phyloP scores from a whole-genome alignment of 176 grass and related monocot genomes.

The Oryza longistaminata region DNA sequence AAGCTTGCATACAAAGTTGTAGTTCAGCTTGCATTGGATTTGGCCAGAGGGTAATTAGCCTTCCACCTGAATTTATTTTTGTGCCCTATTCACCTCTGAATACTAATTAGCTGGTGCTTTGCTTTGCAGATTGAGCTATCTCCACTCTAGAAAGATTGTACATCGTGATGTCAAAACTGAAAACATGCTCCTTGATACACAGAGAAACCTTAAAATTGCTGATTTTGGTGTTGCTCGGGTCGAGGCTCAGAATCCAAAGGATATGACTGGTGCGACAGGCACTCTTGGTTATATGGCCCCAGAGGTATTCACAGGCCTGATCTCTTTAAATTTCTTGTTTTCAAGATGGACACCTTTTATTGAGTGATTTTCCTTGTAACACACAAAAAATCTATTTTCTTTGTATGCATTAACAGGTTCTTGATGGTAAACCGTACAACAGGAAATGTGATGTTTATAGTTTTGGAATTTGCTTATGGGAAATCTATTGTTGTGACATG shows the following conservation, averaged over 20 bases:
- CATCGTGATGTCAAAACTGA: constrained; percentile 84
- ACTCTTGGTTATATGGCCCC: constrained; percentile 95
- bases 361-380: not conserved
- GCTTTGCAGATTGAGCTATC: constrained; percentile 57
- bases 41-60: constrained; percentile 81
- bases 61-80: not conserved
- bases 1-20: constrained; percentile 87
- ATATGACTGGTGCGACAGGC: constrained; percentile 89
- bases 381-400: not conserved
- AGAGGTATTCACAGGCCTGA: constrained; percentile 46
- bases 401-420: constrained; percentile 44
- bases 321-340: not conserved
- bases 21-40: constrained; percentile 84
- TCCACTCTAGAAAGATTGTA: constrained; percentile 70
- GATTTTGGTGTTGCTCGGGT: constrained; percentile 91
- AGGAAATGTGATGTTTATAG: constrained; percentile 83
- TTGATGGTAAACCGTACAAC: constrained; percentile 74
- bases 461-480: constrained; percentile 80
- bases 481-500: constrained; percentile 91
- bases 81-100: not conserved
- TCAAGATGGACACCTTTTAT: not conserved
- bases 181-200: constrained; percentile 75
- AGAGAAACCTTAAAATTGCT: constrained; percentile 77
- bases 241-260: constrained; percentile 75
- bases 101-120: not conserved